Percentiles rank a stretch among this genome's conserved stretches.
These are phyloP conservation scores for Cylindricascospora bacillispora DNA, from an alignment of 1,139 yeast genomes.

Conservation along the genomic window DNA sequence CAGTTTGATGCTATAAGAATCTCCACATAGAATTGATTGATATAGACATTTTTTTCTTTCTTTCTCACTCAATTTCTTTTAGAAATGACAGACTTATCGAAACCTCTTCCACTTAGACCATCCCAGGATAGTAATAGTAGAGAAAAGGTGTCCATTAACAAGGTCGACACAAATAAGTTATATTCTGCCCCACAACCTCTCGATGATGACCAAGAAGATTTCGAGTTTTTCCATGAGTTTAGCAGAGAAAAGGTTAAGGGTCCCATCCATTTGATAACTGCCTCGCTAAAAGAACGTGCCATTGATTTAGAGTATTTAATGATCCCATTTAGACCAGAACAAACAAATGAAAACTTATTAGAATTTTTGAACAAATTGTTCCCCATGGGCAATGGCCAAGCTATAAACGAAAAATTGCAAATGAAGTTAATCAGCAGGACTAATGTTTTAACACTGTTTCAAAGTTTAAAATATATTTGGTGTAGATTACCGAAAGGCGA, in stretches of 20 bases:
- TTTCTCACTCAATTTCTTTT: no score
- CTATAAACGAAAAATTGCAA: slow-evolving; percentile 29
- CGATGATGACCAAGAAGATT: slow-evolving; percentile 22
- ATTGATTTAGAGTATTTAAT: slow-evolving; percentile 51
- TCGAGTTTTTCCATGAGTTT: slow-evolving; percentile 36
- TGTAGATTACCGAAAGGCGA: slow-evolving; percentile 70
- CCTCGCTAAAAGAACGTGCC: slow-evolving; percentile 41
- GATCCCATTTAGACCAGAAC: slow-evolving; percentile 57
- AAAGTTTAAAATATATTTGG: slow-evolving; percentile 76
- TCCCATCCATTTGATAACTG: slow-evolving; percentile 53
- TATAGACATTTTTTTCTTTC: no score
- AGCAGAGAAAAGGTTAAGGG: slow-evolving; percentile 52
- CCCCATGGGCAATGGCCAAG: slow-evolving; percentile 37
- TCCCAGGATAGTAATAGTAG: no score
- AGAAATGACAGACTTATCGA: no score
- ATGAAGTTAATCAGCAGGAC: slow-evolving; percentile 33
- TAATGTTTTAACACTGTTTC: slow-evolving; percentile 57
- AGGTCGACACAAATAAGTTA: no score
- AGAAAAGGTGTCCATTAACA: no score
- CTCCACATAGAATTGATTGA: no score
- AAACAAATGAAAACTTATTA: slow-evolving; percentile 44
- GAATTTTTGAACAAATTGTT: slow-evolving; percentile 39
- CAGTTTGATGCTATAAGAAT: no score
- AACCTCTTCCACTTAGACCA: no score
- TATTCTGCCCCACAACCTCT: slow-evolving; percentile 1